Base-by-base conservation (phyloP, 2,329 filamentous ascomycete species). In the Myriangium duriaei region DNA sequence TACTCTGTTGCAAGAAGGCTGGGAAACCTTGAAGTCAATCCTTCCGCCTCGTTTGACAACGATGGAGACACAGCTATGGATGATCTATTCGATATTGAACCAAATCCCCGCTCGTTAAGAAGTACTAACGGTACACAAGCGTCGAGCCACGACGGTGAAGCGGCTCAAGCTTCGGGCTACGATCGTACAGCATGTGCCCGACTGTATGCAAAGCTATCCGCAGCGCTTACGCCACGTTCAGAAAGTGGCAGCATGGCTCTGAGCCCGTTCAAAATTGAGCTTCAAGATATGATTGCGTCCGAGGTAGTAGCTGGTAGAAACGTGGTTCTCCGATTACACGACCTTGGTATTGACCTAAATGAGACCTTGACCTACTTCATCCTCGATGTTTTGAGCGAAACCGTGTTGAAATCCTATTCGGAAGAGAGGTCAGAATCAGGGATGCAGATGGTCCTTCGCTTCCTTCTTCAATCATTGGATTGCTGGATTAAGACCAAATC, bases 341-440 rank as follows among this genome's bases (percentile, higher is more conserved):
- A 32, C 3, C 32, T 53, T 5, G 48, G 49, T 13, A 32, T 57
- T 6, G 31, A 38, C 4, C 37, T 62, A 4, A 40, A 35, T 12
- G 28, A 45, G 3, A 36, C 44, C n/a, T 62, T 64, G 34, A 53
- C 63, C 11, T 57, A 66, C 14, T 52, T 48, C 4, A 47, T 75
- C 4, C 52, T 75, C 10, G 61, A 64, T 36, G 54, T 62, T 42
- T 49, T 72, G 26, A 68, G 60, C 13, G 61, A 68, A 37, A 58
- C 59, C 18, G 61, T 71, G 30, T 53, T 76, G 3, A 56, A 60
- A 33, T 62, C 67, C 3, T 71, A 75, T 41, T 69, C 74, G 17
- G 79, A 79, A 49, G 74, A 78, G 41, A 74, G 76, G 45, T 88
- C 80, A 44, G 87, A 95, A 59, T 72, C 78, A 13, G 75, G 81